Evolutionary conservation across 495 filamentous ascomycete species (phyloP).

Genomic region (Aspergillus hancockii): DNA sequence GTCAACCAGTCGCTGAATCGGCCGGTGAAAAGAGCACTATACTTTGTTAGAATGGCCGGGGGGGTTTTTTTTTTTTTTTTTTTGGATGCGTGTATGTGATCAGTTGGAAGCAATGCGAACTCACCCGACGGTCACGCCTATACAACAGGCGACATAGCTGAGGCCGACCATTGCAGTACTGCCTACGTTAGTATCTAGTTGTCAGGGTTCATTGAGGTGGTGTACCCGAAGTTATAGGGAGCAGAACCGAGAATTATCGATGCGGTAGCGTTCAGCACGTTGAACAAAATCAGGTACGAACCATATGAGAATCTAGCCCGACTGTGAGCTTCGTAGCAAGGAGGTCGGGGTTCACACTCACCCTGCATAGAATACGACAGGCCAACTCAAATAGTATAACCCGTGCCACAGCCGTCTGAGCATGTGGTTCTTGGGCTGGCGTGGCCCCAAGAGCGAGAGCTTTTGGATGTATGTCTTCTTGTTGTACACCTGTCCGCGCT

Average conservation of each 20-base stretch:
- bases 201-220: constrained; percentile 25
- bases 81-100: too few species aligned
- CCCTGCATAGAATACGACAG: constrained; percentile 66
- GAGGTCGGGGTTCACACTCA: constrained; percentile 7
- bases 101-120: constrained; percentile 2
- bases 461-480: constrained; percentile 55
- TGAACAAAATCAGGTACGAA: constrained; percentile 64
- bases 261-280: constrained; percentile 65
- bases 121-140: constrained; percentile 55
- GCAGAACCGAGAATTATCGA: constrained; percentile 57
- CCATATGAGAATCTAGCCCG: constrained; percentile 57
- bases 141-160: constrained; percentile 57
- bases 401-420: constrained; percentile 38
- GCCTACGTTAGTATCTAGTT: neutral
- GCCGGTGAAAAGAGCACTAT: constrained; percentile 50
- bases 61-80: neutral
- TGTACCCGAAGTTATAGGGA: constrained; percentile 58
- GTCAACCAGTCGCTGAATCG: constrained; percentile 61
- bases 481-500: constrained; percentile 26
- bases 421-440: constrained; percentile 56
- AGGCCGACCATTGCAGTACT: constrained; percentile 62
- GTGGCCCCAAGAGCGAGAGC: constrained; percentile 48
- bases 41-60: constrained; percentile 9
- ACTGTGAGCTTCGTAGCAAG: neutral
- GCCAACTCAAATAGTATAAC: constrained; percentile 54